Conservation (phyloP, 352 stramenopile species). For the Phytophthora sp. region DNA sequence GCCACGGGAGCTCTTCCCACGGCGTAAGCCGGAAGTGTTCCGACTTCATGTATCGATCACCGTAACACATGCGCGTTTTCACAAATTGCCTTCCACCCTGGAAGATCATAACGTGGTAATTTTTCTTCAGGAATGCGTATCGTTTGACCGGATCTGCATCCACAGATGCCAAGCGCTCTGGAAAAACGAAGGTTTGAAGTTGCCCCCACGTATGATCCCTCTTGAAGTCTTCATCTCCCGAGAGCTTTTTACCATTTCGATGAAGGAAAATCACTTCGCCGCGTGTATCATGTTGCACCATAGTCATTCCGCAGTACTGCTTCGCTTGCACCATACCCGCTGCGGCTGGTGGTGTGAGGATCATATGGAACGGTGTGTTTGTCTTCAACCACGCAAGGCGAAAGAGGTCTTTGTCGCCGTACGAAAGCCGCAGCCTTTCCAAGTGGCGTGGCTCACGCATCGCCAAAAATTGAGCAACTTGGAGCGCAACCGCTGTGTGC, state of each 20-base stretch:
- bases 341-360: constrained; percentile 41
- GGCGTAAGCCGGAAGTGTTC: constrained; percentile 28
- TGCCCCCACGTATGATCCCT: constrained; percentile 36
- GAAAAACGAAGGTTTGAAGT: constrained; percentile 31
- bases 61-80: constrained; percentile 40
- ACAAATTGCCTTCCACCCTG: constrained; percentile 26
- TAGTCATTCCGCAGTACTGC: constrained; percentile 56
- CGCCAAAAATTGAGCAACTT: constrained; percentile 47
- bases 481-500: constrained; percentile 13
- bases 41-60: constrained; percentile 24
- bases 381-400: constrained; percentile 64
- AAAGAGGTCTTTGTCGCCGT: constrained; percentile 70
- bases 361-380: constrained; percentile 53
- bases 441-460: constrained; percentile 41
- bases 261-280: constrained; percentile 54
- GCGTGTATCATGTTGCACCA: constrained; percentile 36
- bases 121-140: constrained; percentile 27
- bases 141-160: constrained; percentile 14
- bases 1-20: constrained; percentile 28
- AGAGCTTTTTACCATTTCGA: constrained; percentile 53
- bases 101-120: constrained; percentile 31
- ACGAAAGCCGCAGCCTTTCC: constrained; percentile 35
- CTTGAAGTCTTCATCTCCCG: constrained; percentile 26
- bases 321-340: constrained; percentile 36
- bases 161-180: constrained; percentile 19